A percentile compares a stretch with the other conserved stretches of the same genome.
These are phyloP conservation scores for Rugiboletus extremiorientalis DNA, from an alignment of 1,284 basidiomycete species.

Conservation along the genomic window DNA sequence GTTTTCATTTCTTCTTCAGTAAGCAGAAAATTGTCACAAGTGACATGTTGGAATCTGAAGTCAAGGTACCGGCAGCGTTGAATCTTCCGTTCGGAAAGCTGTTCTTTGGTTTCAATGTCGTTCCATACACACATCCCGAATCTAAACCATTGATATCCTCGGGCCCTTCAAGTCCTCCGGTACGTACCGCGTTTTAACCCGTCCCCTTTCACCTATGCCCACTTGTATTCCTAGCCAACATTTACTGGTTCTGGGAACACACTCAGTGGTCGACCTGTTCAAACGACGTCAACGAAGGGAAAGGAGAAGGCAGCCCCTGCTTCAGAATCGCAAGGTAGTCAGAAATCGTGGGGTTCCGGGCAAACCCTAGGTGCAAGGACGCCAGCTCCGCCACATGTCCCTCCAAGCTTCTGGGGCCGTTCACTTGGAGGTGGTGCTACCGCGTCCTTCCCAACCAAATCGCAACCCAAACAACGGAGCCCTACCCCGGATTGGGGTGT, in stretches of 20 bases:
- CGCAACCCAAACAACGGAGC: conserved; percentile 46
- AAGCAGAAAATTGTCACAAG: conserved; percentile 86
- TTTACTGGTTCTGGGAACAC: conserved; percentile 56
- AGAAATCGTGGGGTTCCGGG: conserved; percentile 56
- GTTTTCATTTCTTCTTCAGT: conserved; percentile 43
- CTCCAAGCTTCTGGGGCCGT: conserved; percentile 34
- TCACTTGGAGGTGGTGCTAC: conserved; percentile 55
- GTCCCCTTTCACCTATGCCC: conserved; percentile 2
- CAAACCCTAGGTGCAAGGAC: conserved; percentile 51
- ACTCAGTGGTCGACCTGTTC: conserved; percentile 47
- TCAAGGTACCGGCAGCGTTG: conserved; percentile 86
- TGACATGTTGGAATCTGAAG: conserved; percentile 72
- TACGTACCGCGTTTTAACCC: conserved; percentile 15
- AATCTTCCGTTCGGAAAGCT: conserved; percentile 91
- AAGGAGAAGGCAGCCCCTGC: conserved; percentile 51
- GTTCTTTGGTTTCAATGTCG: conserved; percentile 89
- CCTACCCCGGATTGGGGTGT: conserved; percentile 77
- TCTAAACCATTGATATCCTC: conserved; percentile 30
- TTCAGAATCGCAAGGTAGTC: conserved; percentile 24
- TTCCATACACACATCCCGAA: conserved; percentile 62
- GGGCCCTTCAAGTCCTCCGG: conserved; percentile 24
- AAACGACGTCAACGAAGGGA: conserved; percentile 41
- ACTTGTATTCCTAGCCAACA: conserved; percentile 29
- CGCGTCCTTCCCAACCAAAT: conserved; percentile 41
- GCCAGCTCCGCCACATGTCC: conserved; percentile 37